Conservation (phyloP, 2,329 filamentous ascomycete genomes). For the Endocalyx cinctus region DNA sequence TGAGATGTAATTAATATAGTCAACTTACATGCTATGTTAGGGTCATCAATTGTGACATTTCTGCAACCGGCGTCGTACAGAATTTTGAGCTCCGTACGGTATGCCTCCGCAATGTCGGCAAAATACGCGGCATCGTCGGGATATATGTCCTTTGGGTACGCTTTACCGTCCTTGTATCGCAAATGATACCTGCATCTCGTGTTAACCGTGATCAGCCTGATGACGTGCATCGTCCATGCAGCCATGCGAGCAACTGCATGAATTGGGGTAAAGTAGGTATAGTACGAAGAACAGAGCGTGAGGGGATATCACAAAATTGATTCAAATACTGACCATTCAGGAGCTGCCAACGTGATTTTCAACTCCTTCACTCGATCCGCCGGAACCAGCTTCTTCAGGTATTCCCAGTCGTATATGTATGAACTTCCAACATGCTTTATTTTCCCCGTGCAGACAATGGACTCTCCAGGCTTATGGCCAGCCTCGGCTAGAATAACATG, state of each 20-base stretch:
- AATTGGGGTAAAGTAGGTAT: no score
- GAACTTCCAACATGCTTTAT: slow-evolving; percentile 42
- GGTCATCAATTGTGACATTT: slow-evolving; percentile 64
- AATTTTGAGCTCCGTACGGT: slow-evolving; percentile 50
- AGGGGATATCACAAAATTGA: no score
- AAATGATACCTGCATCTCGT: slow-evolving; percentile 41
- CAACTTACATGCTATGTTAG: slow-evolving; percentile 59
- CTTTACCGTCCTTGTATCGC: slow-evolving; percentile 49
- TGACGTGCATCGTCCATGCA: no score
- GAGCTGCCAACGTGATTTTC: slow-evolving; percentile 51
- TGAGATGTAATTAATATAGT: no score
- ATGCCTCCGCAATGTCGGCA: slow-evolving; percentile 59
- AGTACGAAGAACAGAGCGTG: no score
- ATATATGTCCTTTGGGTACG: slow-evolving; percentile 55
- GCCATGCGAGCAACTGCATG: no score
- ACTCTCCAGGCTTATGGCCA: slow-evolving; percentile 42
- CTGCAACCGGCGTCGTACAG: slow-evolving; percentile 59
- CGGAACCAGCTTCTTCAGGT: slow-evolving; percentile 43
- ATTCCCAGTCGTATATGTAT: slow-evolving; percentile 38
- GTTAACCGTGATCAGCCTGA: no score
- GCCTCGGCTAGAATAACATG: slow-evolving; percentile 29
- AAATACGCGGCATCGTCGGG: slow-evolving; percentile 58
- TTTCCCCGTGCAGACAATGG: slow-evolving; percentile 41
- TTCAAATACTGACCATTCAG: slow-evolving; percentile 39
- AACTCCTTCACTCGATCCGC: slow-evolving; percentile 55